Conservation (phyloP, 176 grass and related monocot genomes). For the Bolboschoenus planiculmis region DNA sequence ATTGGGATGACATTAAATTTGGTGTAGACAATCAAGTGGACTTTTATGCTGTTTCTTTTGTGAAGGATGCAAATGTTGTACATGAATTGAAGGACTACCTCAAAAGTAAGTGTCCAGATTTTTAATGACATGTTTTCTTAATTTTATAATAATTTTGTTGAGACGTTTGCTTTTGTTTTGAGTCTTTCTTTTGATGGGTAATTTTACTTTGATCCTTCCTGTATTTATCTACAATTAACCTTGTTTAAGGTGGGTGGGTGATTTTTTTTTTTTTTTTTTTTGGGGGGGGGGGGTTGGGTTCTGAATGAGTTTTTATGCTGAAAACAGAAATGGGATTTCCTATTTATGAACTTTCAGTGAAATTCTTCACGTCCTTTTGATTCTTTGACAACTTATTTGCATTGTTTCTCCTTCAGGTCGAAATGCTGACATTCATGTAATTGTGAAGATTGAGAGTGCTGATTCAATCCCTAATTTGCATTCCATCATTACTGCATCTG, state of each 20-base stretch:
- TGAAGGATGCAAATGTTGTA: constrained; percentile 98
- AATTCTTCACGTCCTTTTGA: neutral
- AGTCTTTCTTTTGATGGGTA: neutral
- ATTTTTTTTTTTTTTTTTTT: neutral
- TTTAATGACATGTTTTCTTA: neutral
- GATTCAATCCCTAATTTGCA: constrained; percentile 95
- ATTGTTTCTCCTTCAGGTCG: constrained; percentile 50
- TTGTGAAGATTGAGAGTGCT: constrained; percentile 98
- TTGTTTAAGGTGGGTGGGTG: too few species aligned
- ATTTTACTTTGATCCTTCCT: neutral
- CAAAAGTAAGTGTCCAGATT: constrained; percentile 44
- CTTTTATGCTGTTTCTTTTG: constrained; percentile 98
- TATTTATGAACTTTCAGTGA: neutral
- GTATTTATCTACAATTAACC: too few species aligned
- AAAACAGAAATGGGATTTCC: neutral
- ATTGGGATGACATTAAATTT: constrained; percentile 99
- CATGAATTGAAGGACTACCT: constrained; percentile 96
- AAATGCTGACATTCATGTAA: constrained; percentile 86
- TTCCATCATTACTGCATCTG: constrained; percentile 94
- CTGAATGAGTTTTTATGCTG: constrained; percentile 2
- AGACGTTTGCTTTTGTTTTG: neutral
- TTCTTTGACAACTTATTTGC: neutral
- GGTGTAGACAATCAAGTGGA: constrained; percentile 98
- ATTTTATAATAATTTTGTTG: neutral
- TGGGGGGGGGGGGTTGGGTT: too few species aligned